Base-by-base conservation (phyloP, 768 basidiomycete genomes). In the Ramaria sp. region DNA sequence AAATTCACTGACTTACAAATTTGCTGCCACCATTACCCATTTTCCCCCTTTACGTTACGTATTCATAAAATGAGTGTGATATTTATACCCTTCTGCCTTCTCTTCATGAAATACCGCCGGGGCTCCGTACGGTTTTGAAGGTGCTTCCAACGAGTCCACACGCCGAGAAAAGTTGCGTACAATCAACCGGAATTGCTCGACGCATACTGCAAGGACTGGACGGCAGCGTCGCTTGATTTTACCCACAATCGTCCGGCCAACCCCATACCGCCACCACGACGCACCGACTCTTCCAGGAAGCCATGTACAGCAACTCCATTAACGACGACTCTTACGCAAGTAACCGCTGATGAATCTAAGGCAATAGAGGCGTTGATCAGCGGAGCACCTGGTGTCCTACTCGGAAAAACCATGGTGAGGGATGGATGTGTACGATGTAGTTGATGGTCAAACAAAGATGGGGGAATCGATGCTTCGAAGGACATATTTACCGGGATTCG, bases 401-500 rank as follows among this genome's bases (percentile, higher is more conserved):
- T 44, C 8, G 53, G 53, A 20, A 55, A 55, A n/a, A 55, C 43
- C 53, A 55, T 47, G n/a, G 45, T 20, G 6, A 55, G 18, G 5
- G 53, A 30, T n/a, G 53, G 43, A 44, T 55, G 42, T 20, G 22
- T 22, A 12, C 53, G 53, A 34, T 55, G 53, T 25, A 44, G 24
- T 16, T 34, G 45, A n/a, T 43, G 8, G 32, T 47, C 43, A 25
- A 27, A 55, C 24, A 55, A 34, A 37, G 53, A 32, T 22, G 51
- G 18, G 13, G 44, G 59, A 53, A 48, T 60, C 58, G 30, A 63
- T 52, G 48, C 62, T 48, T 65, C 65, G 30, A 75, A 69, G 3
- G 81, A 78, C 12, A 88, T 71, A 54, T 83, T 87, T 43, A 89
- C 85, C 3, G 88, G 87, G 41, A 91, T 85, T 61, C 76, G 78